Conservation (phyloP, 192 early-diverging fungal species). For the Gonapodya sp. region DNA sequence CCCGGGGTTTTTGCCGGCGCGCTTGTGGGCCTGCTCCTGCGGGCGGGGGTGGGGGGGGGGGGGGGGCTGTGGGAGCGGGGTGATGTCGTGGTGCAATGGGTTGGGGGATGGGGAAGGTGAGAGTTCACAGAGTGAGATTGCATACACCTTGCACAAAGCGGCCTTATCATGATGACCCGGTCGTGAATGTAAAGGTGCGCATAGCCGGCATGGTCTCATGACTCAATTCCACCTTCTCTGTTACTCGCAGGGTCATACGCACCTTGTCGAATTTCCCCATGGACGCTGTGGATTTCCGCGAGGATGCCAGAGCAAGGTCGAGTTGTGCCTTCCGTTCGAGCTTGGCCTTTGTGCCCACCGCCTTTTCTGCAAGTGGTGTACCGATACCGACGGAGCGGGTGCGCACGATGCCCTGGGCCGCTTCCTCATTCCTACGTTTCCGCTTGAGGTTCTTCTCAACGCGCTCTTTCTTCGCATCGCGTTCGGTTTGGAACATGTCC, state of each 20-base stretch:
- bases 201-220: no score
- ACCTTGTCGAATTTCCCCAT: conserved; percentile 81
- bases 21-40: no score
- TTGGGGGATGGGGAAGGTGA: no score
- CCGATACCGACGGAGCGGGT: conserved; percentile 28
- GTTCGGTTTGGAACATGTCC: conserved; percentile 70
- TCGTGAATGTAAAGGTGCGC: no score
- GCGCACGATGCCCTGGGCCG: conserved; percentile 43
- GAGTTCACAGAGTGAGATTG: no score
- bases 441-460: conserved; percentile 82
- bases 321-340: conserved; percentile 63
- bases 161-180: no score
- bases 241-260: background rate
- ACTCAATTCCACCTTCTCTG: no score
- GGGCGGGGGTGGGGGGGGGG: no score
- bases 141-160: no score
- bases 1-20: no score
- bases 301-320: conserved; percentile 57
- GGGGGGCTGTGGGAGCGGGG: no score
- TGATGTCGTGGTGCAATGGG: no score
- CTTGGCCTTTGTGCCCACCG: conserved; percentile 38
- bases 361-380: conserved; percentile 22
- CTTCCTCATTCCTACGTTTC: conserved; percentile 76
- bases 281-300: conserved; percentile 79
- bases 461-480: conserved; percentile 80